Evolutionary conservation across 257 asterid genomes (phyloP), one percentile per base, ranked within the genome.

Genomic region (Mitragyna speciosa): DNA sequence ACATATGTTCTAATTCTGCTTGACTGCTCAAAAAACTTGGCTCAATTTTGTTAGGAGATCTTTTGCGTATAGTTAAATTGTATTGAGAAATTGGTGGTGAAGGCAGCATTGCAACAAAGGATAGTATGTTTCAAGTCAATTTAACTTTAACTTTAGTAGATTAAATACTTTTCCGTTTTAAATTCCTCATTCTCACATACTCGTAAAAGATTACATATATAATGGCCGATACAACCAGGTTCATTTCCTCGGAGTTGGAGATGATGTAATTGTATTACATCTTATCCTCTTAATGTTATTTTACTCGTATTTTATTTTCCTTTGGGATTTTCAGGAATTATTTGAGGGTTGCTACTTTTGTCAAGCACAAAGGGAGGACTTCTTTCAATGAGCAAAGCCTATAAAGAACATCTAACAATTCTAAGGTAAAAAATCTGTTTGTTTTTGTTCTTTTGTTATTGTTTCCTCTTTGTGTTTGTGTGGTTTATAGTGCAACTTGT

Each of bases 281-380:
- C n/a, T 75, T 48, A 30, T 75, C 24, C n/a, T 31, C 30, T 0
- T 59, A 39, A 45, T 56, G 54, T 9, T 56, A 5, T 9, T 31
- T 7, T 26, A 24, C 31, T 19, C 0, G 10, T 30, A 33, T 30
- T 51, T 74, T 43, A 58, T 45, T 1, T n/a, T 59, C 73, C 72
- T 67, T 41, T 78, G 69, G 83, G 66, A 79, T 20, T 87, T 84
- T 81, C 89, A 96, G 98, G 99, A 96, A 85, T 85, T 96, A 85
- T 96, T 96, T 72, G 99, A 96, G 85, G 98, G 96, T 58, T 91
- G 90, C 86, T 96, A 94, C 92, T 94, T 94, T 81, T 96, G 98
- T 83, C 99, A 96, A 94, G 99, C 99, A 24, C 99, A 96, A 85
- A 87, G 89, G 84, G 98, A 86, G 85, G 97, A 92, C 70, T 96